Evolutionary conservation across 1,284 basidiomycete genomes (phyloP), one percentile per base, ranked within the genome.

Genomic region (Melampsora abietis-canadensis): DNA sequence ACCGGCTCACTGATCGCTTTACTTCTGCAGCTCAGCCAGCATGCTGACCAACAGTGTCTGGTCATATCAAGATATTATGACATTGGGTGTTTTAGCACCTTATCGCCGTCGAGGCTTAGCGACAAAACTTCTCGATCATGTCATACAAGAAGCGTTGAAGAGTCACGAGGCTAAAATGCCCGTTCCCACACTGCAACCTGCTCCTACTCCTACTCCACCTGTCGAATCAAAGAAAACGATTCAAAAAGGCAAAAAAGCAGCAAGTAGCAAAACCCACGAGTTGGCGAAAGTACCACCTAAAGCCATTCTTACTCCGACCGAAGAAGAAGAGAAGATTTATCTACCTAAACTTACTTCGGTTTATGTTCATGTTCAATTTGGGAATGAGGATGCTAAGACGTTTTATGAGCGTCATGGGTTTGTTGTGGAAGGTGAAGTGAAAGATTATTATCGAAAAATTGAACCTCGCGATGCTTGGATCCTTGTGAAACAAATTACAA

Each of bases 351-450:
- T 54, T 27, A 54, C 51, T 7, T 54, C 51, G 14, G 51, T 54
- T n/a, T 82, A 81, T 54, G 79, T 82, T 3, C 81, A 82, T 66
- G 81, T 82, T 31, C 81, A 82, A 77, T 79, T 79, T 19, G 76
- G 77, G 34, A 82, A 82, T 73, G 77, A 79, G 15, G 80, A 78
- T 70, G 81, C 81, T 17, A 77, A 78, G 44, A 40, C 64, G 51
- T 81, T 82, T 44, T 82, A 82, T 78, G 77, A 79, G 66, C 77
- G 78, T 68, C 76, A 78, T n/a, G 81, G 81, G 31, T 82, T 81
- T 72, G 61, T 68, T 4, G 76, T 81, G 17, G 76, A 76, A 21
- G 78, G 79, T 48, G 77, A 77, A 51, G 75, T 82, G 57, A 61
- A 77, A 51, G 77, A 77, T 67, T 82, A 82, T 78, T 82, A 82